phyloP scores from a whole-genome alignment of 495 filamentous ascomycete genomes.

The Aspergillus affinis region DNA sequence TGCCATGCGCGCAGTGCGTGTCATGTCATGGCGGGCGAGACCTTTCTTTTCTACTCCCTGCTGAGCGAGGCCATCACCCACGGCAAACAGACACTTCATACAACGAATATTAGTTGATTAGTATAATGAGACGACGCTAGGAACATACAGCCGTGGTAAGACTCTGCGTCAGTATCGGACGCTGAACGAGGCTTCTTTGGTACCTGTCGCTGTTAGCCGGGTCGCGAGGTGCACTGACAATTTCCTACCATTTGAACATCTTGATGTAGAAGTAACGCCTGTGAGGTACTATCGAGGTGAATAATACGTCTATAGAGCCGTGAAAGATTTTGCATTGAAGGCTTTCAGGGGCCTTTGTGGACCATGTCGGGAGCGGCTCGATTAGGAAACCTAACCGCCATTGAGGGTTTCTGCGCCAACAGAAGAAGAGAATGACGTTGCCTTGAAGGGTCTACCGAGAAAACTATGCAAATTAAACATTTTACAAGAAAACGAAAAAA shows the following conservation, averaged over 20 bases:
- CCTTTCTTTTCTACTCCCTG: slow-evolving; percentile 11
- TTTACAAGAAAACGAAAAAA: too few relatives aligned
- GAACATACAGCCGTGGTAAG: slow-evolving; percentile 11
- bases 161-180: slow-evolving; percentile 13
- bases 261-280: background rate
- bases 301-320: background rate
- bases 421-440: background rate
- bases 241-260: slow-evolving; percentile 12
- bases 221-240: background rate
- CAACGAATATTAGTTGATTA: background rate
- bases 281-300: background rate
- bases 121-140: background rate
- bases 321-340: background rate
- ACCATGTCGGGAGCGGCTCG: background rate
- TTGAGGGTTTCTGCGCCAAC: background rate
- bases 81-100: slow-evolving; percentile 7
- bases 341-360: background rate
- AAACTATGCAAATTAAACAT: too few relatives aligned
- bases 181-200: slow-evolving; percentile 11
- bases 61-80: slow-evolving; percentile 13
- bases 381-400: background rate
- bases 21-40: slow-evolving; percentile 9
- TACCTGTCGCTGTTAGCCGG: slow-evolving; percentile 4
- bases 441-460: too few relatives aligned
- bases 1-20: slow-evolving; percentile 11